These are phyloP conservation scores for Camillea tinctor DNA, from an alignment of 2,329 filamentous ascomycete genomes.

Conservation along the genomic window DNA sequence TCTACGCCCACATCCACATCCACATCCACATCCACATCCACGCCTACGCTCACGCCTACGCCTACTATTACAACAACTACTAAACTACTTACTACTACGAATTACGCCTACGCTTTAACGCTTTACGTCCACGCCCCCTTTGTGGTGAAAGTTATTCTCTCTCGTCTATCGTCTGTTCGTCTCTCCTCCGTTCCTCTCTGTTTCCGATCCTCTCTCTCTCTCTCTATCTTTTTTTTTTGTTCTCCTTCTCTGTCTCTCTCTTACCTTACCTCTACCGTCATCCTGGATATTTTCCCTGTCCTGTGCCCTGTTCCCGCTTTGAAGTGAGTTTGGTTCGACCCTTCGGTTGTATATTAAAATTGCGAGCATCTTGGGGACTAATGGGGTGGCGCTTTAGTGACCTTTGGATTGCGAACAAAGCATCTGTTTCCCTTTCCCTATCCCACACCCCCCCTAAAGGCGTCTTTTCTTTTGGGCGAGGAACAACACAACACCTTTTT, in stretches of 20 bases:
- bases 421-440: constrained; percentile 7
- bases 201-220: background rate
- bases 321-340: constrained; percentile 12
- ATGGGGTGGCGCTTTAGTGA: constrained; percentile 17
- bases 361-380: constrained; percentile 13
- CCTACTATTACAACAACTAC: too few relatives aligned
- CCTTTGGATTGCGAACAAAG: constrained; percentile 22
- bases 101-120: too few relatives aligned
- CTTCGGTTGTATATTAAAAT: constrained; percentile 4
- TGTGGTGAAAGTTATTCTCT: background rate
- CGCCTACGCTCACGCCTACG: too few relatives aligned
- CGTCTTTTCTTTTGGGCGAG: constrained; percentile 2
- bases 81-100: too few relatives aligned
- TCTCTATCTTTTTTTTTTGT: background rate
- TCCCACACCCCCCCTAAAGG: background rate
- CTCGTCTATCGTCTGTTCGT: background rate
- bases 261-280: background rate
- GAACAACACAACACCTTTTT: too few relatives aligned
- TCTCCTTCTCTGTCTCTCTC: background rate
- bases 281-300: background rate
- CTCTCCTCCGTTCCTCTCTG: background rate
- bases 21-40: too few relatives aligned
- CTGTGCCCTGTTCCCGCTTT: background rate
- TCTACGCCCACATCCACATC: too few relatives aligned
- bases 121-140: background rate